These are phyloP conservation scores for Escovopsis sp. DNA, from an alignment of 2,329 filamentous ascomycete species.

Conservation along the genomic window DNA sequence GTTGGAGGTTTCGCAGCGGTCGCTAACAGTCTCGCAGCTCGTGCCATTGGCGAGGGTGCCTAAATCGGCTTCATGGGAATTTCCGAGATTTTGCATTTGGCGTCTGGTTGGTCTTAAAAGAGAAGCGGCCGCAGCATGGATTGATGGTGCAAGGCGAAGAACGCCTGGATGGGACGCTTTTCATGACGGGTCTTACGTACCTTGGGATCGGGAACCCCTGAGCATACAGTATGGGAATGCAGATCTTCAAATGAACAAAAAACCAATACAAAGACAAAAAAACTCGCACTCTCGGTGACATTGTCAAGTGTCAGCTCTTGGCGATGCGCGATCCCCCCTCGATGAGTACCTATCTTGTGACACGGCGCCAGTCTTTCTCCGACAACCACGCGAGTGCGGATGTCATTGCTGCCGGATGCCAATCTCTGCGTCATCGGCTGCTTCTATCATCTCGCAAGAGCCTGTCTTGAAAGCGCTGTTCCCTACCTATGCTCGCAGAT, in stretches of 20 bases:
- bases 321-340: no score
- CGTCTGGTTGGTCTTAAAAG: conserved; percentile 23
- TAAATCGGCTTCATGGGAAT: conserved; percentile 20
- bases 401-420: no score
- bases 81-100: conserved; percentile 22
- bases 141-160: conserved; percentile 20
- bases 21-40: conserved; percentile 32
- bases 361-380: no score
- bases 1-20: conserved; percentile 1
- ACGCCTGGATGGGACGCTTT: conserved; percentile 25
- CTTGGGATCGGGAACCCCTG: conserved; percentile 22
- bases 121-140: conserved; percentile 20
- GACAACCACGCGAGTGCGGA: no score
- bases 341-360: no score
- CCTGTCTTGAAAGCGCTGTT: no score
- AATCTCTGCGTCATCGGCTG: no score
- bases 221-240: conserved; percentile 26
- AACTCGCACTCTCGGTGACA: no score
- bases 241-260: conserved; percentile 16
- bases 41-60: conserved; percentile 42
- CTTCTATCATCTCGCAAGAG: no score
- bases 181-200: conserved; percentile 26
- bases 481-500: no score
- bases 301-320: no score
- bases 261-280: not conserved